phyloP scores from a whole-genome alignment of 306 rosid species.

The Styphnolobium japonicum region DNA sequence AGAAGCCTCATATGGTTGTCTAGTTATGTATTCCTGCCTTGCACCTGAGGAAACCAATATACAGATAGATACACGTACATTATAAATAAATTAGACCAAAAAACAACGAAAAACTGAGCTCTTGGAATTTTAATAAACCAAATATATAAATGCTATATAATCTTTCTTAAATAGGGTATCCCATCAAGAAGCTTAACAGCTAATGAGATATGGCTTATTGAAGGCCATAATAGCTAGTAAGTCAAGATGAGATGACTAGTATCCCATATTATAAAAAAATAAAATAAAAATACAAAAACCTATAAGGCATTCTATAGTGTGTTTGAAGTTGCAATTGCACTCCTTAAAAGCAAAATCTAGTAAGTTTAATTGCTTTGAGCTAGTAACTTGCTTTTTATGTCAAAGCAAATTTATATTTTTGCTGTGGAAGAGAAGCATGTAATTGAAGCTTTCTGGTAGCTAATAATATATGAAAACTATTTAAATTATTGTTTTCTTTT shows the following conservation, averaged over 20 bases:
- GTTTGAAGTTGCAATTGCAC: neutral
- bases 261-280: neutral
- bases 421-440: no score
- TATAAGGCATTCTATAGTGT: neutral
- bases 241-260: neutral
- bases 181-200: neutral
- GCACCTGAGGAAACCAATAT: neutral
- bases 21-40: constrained; percentile 17
- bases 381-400: neutral
- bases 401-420: no score
- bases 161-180: neutral
- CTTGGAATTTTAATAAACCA: neutral
- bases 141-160: neutral
- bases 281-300: neutral
- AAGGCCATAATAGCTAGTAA: neutral
- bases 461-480: no score
- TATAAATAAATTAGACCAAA: neutral
- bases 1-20: constrained; percentile 3
- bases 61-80: neutral
- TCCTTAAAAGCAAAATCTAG: neutral
- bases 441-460: no score
- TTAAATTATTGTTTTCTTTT: no score
- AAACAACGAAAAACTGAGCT: neutral
- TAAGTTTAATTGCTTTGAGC: neutral
- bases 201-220: neutral